Evolutionary conservation across 2,329 filamentous ascomycete genomes (phyloP).

Genomic region (Colletotrichum salicis): DNA sequence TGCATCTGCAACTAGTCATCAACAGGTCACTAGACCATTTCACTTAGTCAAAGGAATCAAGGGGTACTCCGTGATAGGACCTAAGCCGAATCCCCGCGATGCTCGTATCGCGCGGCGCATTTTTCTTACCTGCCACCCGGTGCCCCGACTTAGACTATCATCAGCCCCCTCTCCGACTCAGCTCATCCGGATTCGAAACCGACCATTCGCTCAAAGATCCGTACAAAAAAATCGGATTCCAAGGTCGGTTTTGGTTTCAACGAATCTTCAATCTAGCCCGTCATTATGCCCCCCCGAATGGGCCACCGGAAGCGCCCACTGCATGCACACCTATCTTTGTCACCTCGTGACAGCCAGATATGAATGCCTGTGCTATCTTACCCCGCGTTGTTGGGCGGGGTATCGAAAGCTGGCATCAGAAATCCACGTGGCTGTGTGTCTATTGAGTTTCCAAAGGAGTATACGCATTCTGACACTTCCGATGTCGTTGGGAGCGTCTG

Average conservation of each 20-base stretch:
- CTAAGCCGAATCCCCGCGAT: background rate
- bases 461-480: constrained; percentile 9
- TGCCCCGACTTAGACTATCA: background rate
- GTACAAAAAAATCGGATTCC: constrained; percentile 11
- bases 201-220: constrained; percentile 3
- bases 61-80: background rate
- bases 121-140: too few relatives aligned
- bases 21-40: background rate
- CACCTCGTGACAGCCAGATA: constrained; percentile 5
- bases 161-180: constrained; percentile 17
- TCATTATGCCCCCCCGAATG: background rate
- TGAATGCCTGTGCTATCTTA: constrained; percentile 10
- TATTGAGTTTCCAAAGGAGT: constrained; percentile 14
- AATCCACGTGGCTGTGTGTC: background rate
- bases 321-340: constrained; percentile 25
- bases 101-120: background rate
- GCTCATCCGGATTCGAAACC: constrained; percentile 21
- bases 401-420: constrained; percentile 29
- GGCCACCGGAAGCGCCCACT: background rate
- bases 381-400: constrained; percentile 24
- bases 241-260: constrained; percentile 9
- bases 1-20: background rate
- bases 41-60: background rate
- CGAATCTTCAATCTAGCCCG: background rate
- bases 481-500: background rate